Conservation (phyloP, 2,329 filamentous ascomycete species). For the Fusarium sp. region DNA sequence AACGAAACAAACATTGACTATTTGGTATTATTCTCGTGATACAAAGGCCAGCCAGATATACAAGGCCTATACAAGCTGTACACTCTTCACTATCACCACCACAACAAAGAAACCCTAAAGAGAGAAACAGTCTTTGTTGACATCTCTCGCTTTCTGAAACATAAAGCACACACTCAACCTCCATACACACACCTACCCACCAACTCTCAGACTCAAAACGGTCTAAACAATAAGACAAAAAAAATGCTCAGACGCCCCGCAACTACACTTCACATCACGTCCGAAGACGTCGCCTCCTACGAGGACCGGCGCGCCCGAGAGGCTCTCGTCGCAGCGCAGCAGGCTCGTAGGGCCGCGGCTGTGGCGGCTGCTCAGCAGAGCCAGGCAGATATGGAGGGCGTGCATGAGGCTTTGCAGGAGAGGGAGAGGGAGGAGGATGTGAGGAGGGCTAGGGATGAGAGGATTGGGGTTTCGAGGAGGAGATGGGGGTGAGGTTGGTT, state of each 20-base stretch:
- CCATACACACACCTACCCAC: background rate
- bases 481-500: constrained; percentile 9
- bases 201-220: background rate
- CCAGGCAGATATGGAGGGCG: constrained; percentile 44
- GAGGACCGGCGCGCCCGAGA: constrained; percentile 67
- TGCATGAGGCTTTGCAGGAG: constrained; percentile 40
- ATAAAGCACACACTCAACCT: background rate
- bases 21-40: background rate
- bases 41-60: background rate
- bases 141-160: background rate
- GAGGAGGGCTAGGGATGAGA: constrained; percentile 50
- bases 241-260: constrained; percentile 72
- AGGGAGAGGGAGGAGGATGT: constrained; percentile 42
- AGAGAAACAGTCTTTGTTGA: constrained; percentile 14
- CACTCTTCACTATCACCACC: background rate
- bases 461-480: constrained; percentile 49
- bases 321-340: constrained; percentile 49
- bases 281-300: constrained; percentile 75
- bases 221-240: background rate
- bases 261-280: constrained; percentile 73
- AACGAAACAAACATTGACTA: background rate
- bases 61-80: background rate
- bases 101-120: constrained; percentile 3
- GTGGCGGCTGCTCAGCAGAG: constrained; percentile 34
- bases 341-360: constrained; percentile 42